Base-by-base conservation (phyloP, 768 basidiomycete species). In the Termitomyces sp. region DNA sequence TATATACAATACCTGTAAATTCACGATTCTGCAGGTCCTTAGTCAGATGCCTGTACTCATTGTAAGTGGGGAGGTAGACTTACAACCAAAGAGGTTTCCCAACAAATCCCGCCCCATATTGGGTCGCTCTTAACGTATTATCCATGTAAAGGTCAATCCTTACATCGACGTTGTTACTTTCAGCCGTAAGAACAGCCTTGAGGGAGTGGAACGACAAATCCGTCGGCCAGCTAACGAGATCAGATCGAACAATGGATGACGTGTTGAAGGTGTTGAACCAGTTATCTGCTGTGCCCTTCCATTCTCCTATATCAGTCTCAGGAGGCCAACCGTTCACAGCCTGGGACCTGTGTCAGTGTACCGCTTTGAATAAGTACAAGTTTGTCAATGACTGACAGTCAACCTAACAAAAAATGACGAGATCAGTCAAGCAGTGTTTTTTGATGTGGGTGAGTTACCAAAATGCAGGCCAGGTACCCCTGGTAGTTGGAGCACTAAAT, bases 221-320 rank as follows among this genome's bases (percentile, higher is more conserved):
- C 20, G 67, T 60, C 5, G 76, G 76, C 76, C 76, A 77, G 47
- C 59, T 50, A 41, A 76, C 71, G 50, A 75, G 66, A 52, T 70
- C 67, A 40, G 73, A 74, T 39, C 66, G 64, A 31, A 76, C 76
- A 41, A 71, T 59, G 9, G 72, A 71, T 7, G 76, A 76, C 3
- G 75, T 77, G 59, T 76, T 77, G 64, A 77, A 77, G 1, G 75
- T 77, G 58, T 77, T 70, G 58, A 61, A 75, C 76, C 76, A 77
- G 56, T 72, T 76, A 54, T 75, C 63, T 27, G 64, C 63, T 9
- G 74, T 76, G 29, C 76, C 74, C 63, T 76, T 77, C 76, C 76
- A 76, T 64, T 77, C 76, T 9, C 73, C 75, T 29, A 76, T 72
- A 54, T 76, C 75, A 7, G 65, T 56, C 59, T 77, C 76, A 3